These are phyloP conservation scores for Schrenkiella parvula DNA, from an alignment of 345 rosid genomes.

Conservation along the genomic window DNA sequence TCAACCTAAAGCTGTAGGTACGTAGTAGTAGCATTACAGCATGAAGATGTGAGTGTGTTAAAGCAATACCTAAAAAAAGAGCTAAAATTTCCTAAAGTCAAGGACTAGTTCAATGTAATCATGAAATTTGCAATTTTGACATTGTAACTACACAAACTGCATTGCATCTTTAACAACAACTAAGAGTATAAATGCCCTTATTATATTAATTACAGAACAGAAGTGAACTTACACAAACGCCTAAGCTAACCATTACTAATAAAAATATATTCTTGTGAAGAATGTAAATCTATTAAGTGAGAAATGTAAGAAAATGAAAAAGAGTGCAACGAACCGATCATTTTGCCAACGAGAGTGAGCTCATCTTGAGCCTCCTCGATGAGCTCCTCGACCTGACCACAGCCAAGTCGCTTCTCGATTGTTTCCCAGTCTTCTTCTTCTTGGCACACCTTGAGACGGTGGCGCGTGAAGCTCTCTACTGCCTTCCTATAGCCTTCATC, in stretches of 20 bases:
- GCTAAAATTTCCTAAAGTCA: not conserved
- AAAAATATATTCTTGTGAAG: not conserved
- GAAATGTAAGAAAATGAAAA: not conserved
- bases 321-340: conserved; percentile 56
- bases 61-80: not conserved
- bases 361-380: conserved; percentile 84
- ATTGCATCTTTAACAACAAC: too few relatives aligned
- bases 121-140: not conserved
- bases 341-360: conserved; percentile 69
- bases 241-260: too few relatives aligned
- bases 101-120: not conserved
- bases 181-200: too few relatives aligned
- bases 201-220: too few relatives aligned
- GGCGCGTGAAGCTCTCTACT: conserved; percentile 77
- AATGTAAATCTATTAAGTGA: not conserved
- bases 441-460: conserved; percentile 61
- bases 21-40: not conserved
- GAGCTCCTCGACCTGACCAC: conserved; percentile 95
- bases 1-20: not conserved
- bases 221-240: not conserved
- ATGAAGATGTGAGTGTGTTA: not conserved
- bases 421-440: conserved; percentile 79
- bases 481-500: conserved; percentile 91
- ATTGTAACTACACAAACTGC: not conserved
- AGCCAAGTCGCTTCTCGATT: conserved; percentile 67